phyloP scores from a whole-genome alignment of 176 grass and related monocot genomes.

The Cymbopogon citratus region DNA sequence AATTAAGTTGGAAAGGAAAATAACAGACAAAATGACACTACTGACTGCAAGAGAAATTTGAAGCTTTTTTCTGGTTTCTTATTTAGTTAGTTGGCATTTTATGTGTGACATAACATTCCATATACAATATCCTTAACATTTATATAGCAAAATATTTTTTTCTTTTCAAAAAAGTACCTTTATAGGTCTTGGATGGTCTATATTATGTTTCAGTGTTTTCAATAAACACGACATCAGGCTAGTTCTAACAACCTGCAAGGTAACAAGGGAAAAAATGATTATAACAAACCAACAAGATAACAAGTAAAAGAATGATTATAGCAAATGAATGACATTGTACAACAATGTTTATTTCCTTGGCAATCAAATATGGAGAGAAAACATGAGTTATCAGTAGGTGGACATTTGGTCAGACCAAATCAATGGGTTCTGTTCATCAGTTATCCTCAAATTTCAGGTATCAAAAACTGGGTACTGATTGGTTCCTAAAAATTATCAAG shows the following conservation, averaged over 20 bases:
- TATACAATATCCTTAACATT: neutral
- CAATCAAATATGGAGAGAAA: too few species aligned
- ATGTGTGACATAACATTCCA: neutral
- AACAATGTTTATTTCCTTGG: too few species aligned
- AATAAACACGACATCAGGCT: constrained; percentile 88
- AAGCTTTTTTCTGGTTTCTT: neutral
- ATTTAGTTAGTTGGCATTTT: neutral
- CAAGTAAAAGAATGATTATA: neutral
- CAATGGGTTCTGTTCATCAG: too few species aligned
- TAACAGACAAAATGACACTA: neutral
- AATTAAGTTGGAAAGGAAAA: neutral
- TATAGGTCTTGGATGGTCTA: constrained; percentile 77
- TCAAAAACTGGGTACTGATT: too few species aligned
- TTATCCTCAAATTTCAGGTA: too few species aligned
- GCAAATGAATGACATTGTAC: neutral
- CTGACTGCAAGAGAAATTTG: neutral
- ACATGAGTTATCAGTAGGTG: too few species aligned
- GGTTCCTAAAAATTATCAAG: too few species aligned
- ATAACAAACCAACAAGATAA: neutral
- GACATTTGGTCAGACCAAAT: too few species aligned
- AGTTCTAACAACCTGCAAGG: constrained; percentile 74
- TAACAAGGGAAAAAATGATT: constrained; percentile 17
- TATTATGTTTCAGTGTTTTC: constrained; percentile 96
- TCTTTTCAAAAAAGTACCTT: too few species aligned
- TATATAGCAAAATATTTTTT: constrained; percentile 9